Evolutionary conservation across 495 filamentous ascomycete genomes (phyloP), one percentile per base, ranked within the genome.

Genomic region (Aspergillus heteromorphus): DNA sequence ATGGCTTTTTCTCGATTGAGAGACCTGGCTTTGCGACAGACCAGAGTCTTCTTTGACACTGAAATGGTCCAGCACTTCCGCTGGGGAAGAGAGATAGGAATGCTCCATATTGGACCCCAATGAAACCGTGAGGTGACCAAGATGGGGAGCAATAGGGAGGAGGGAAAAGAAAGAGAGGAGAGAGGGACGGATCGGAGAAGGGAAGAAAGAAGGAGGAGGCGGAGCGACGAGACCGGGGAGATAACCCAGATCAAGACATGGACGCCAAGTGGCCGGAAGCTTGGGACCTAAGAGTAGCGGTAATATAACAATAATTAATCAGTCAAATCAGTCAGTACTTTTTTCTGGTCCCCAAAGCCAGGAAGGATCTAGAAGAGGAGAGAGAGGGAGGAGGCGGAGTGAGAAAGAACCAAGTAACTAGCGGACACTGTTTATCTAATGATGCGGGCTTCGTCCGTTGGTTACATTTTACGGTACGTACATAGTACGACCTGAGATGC

Each of bases 41-140:
- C 92, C 92, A 54, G 74, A 71, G 16, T 73, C 58, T 59, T 86
- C 81, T 48, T 85, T 73, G 23, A 89, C 88, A 21, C 77, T 70
- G 63, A 96, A 91, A 63, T 84, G 76, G 64, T 79, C 76, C 62
- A 96, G 78, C 58, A 87, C 83, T 63, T 91, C 81, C 50, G 80
- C 72, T 60, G 79, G 79, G 54, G 87, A 77, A 66, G 80, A 79
- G 49, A 84, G 73, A 67, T 87, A 96, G 40, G 91, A 85, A 69
- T 82, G 80, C 65, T 97, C 89, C 92, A 96, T 96, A 55, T 50
- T 60, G 53, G 56, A 50, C 48, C 52, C 59, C 57, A 55, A 54
- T 23, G 30, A 57, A 40, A 31, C 40, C 31, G 55, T n/a, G 51
- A 53, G 54, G 43, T 56, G 54, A 56, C 55, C 55, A 63, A 47